These are phyloP conservation scores for Cercospora sp. DNA, from an alignment of 2,329 filamentous ascomycete genomes.

Conservation along the genomic window DNA sequence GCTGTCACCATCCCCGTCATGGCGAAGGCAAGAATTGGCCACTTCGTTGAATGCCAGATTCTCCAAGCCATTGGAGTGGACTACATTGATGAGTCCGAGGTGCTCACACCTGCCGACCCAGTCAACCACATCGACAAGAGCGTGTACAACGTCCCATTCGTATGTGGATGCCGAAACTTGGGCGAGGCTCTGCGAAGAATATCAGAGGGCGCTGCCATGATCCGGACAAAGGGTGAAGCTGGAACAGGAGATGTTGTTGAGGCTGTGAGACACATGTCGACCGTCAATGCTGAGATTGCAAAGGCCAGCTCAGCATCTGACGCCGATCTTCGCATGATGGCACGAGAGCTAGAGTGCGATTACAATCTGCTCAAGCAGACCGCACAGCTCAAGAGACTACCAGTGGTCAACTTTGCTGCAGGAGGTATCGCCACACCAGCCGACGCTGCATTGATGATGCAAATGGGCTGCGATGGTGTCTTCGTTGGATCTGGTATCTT, in stretches of 20 bases:
- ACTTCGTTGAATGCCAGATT: conserved; percentile 97
- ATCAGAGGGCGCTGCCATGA: conserved; percentile 94
- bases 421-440: conserved; percentile 99
- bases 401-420: conserved; percentile 96
- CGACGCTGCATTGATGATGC: conserved; percentile 98
- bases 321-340: conserved; percentile 73
- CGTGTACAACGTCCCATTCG: conserved; percentile 80
- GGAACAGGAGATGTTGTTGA: conserved; percentile 97
- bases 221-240: conserved; percentile 96
- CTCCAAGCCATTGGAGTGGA: conserved; percentile 92
- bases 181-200: conserved; percentile 91
- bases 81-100: conserved; percentile 98
- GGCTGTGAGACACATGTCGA: conserved; percentile 93
- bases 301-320: conserved; percentile 66
- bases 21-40: conserved; percentile 97
- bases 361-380: conserved; percentile 80
- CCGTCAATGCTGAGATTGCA: conserved; percentile 79
- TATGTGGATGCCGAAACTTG: conserved; percentile 92
- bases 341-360: conserved; percentile 77
- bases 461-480: conserved; percentile 94
- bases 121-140: conserved; percentile 89
- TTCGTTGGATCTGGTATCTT: conserved; percentile 98
- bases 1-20: conserved; percentile 97
- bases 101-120: conserved; percentile 91
- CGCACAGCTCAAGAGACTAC: conserved; percentile 80